Conservation (phyloP, 306 rosid species). For the Fragaria nilgerrensis region DNA sequence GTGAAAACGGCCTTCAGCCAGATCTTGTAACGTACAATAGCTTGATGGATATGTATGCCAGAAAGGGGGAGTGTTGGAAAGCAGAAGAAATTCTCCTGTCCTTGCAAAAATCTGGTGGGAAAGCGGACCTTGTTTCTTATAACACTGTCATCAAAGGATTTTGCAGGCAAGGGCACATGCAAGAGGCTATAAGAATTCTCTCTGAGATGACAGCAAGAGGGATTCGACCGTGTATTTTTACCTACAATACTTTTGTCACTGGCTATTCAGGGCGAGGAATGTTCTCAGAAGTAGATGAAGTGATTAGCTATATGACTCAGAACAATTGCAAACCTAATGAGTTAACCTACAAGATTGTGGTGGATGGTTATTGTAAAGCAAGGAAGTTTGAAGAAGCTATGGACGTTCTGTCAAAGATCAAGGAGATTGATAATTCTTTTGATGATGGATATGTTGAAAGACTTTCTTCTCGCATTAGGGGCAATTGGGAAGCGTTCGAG, state of each 20-base stretch:
- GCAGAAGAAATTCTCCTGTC: slow-evolving; percentile 83
- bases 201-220: slow-evolving; percentile 74
- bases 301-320: slow-evolving; percentile 75
- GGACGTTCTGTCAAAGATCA: slow-evolving; percentile 66
- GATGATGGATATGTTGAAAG: slow-evolving; percentile 52
- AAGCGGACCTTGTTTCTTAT: slow-evolving; percentile 79
- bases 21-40: slow-evolving; percentile 75
- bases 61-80: slow-evolving; percentile 83
- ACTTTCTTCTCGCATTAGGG: slow-evolving; percentile 62
- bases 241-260: slow-evolving; percentile 87
- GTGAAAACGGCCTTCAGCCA: slow-evolving; percentile 62
- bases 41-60: slow-evolving; percentile 86
- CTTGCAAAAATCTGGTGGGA: slow-evolving; percentile 55
- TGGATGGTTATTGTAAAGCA: slow-evolving; percentile 78
- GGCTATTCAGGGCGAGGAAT: slow-evolving; percentile 63
- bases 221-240: slow-evolving; percentile 74
- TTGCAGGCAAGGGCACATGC: slow-evolving; percentile 85
- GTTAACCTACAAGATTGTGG: slow-evolving; percentile 80
- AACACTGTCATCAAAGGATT: slow-evolving; percentile 87
- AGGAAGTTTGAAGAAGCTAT: slow-evolving; percentile 62
- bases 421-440: slow-evolving; percentile 52
- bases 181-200: slow-evolving; percentile 78
- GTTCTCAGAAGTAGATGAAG: slow-evolving; percentile 79
- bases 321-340: slow-evolving; percentile 79
- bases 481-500: slow-evolving; percentile 27